phyloP scores from a whole-genome alignment of 306 rosid species.

The Sophora flavescens region DNA sequence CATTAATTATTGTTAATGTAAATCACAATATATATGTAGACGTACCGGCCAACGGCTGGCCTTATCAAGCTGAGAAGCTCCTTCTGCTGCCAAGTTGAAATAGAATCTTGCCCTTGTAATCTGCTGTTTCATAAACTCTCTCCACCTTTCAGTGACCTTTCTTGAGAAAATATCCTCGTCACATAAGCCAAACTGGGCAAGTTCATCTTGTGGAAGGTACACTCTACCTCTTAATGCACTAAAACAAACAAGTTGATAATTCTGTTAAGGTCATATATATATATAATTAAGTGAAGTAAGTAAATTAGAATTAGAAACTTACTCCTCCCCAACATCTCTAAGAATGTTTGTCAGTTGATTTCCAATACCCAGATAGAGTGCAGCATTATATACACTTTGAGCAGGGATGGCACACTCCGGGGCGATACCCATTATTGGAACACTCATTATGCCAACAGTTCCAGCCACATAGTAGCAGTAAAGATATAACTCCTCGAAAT shows the following conservation, averaged over 20 bases:
- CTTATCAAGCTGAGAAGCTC: conserved; percentile 87
- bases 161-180: conserved; percentile 70
- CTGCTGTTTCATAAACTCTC: conserved; percentile 85
- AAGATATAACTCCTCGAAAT: conserved; percentile 81
- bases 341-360: conserved; percentile 91
- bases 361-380: conserved; percentile 83
- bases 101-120: conserved; percentile 83
- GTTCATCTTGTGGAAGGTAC: conserved; percentile 96
- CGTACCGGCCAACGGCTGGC: conserved; percentile 94
- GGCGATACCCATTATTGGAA: conserved; percentile 88
- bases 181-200: conserved; percentile 73
- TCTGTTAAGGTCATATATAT: background rate
- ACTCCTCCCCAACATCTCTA: conserved; percentile 97
- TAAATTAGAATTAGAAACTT: conserved; percentile 41
- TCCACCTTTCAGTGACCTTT: conserved; percentile 71
- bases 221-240: conserved; percentile 91
- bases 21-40: background rate
- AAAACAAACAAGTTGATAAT: background rate
- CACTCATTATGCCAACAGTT: conserved; percentile 93
- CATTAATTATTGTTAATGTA: background rate
- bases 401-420: conserved; percentile 63
- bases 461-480: conserved; percentile 94
- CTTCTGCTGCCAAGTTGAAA: conserved; percentile 77
- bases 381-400: conserved; percentile 67
- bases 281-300: background rate